Base-by-base conservation (phyloP, 495 filamentous ascomycete genomes). In the Poronia punctata region DNA sequence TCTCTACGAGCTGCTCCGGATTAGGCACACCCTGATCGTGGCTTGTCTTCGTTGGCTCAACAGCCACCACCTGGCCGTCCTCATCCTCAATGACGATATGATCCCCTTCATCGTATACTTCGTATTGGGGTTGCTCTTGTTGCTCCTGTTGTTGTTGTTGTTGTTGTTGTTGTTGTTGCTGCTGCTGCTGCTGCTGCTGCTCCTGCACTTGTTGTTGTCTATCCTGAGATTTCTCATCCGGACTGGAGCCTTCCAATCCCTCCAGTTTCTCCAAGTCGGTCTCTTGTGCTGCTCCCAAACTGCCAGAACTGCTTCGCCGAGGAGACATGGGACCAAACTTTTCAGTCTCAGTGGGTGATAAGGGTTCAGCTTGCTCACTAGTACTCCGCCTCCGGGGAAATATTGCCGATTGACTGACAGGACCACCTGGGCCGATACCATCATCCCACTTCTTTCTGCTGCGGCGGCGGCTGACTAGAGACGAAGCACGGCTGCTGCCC, bases 401-500 rank as follows among this genome's bases (percentile, higher is more conserved):
- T 51, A 98, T 96, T 14, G 92, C 92, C 24, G 90, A 94, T 59
- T 94, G 80, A 41, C 75, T 84, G 43, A 98, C 85, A 4, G 88
- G 92, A 0, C 92, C 92, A 38, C 92, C 92, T 5, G 84, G 82
- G 17, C 85, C 82, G 48, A 76, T 79, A 1, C 80, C 83, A 36
- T 78, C 69, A 42, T 82, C 79, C 73, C 79, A 84, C 59, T 61
- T 70, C 64, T 77, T 86, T 43, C 72, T 84, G 40, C 72, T 81
- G 41, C 82, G 71, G 11, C 79, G 67, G 7, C 75, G 67, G 22
- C 78, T 67, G 31, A 73, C 72, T n/a, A 78, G 49, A 43, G 79
- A 83, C 7, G 79, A 76, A 7, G 78, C 50, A 23, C 80, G 71
- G 36, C 75, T 81, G 12, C 63, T 66, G 1, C 60, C 57, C 20